Conservation (phyloP, 2,329 filamentous ascomycete species). For the Ceratocystis diversiconidia region DNA sequence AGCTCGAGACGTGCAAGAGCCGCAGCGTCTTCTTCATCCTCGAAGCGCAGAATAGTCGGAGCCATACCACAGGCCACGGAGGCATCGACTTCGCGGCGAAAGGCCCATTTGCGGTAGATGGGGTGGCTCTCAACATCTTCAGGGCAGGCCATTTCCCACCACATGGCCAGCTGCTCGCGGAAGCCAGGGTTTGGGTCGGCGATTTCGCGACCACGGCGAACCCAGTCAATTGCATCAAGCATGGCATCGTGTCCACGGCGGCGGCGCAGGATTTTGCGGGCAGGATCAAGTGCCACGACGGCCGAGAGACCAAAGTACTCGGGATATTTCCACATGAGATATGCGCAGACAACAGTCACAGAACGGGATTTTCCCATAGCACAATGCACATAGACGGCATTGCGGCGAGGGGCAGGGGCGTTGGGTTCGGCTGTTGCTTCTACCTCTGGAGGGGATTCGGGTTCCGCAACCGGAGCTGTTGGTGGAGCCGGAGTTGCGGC, state of each 20-base stretch:
- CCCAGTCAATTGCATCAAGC: constrained; percentile 47
- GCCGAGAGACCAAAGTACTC: constrained; percentile 33
- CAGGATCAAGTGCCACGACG: constrained; percentile 31
- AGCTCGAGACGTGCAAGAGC: constrained; percentile 24
- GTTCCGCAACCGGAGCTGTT: background rate
- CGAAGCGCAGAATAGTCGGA: constrained; percentile 70
- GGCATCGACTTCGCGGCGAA: constrained; percentile 40
- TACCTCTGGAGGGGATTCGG: background rate
- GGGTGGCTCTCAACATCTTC: constrained; percentile 50
- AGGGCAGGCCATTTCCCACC: constrained; percentile 75
- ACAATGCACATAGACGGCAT: constrained; percentile 50
- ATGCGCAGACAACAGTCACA: constrained; percentile 69
- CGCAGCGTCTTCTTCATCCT: constrained; percentile 42
- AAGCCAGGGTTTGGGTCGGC: constrained; percentile 88
- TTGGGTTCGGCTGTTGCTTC: background rate
- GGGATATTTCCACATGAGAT: constrained; percentile 58
- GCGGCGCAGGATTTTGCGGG: constrained; percentile 23
- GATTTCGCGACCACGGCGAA: constrained; percentile 57
- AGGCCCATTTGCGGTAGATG: constrained; percentile 61
- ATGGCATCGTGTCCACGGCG: constrained; percentile 17
- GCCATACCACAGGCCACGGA: constrained; percentile 59
- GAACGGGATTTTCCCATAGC: constrained; percentile 95
- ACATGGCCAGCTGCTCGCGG: constrained; percentile 75
- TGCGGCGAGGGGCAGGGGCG: constrained; percentile 7
- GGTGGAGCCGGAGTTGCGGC: background rate